Conservation (phyloP, 129 eudicot genomes). For the Pseudognaphalium luteoalbum region DNA sequence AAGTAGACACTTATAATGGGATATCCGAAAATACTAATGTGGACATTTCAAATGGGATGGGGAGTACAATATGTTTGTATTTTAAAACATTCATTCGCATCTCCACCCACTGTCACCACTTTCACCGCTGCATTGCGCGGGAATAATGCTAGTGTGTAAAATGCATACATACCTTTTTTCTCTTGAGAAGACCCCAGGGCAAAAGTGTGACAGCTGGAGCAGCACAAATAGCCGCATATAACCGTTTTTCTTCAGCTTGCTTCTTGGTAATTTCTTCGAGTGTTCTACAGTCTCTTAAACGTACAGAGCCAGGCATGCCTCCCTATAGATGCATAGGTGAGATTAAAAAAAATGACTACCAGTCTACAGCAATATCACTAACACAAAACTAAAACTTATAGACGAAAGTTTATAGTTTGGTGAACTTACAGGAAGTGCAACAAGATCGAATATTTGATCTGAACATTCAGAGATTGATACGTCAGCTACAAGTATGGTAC, state of each 20-base stretch:
- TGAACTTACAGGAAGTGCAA: slow-evolving; percentile 81
- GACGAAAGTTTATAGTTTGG: slow-evolving; percentile 19
- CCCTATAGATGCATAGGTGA: slow-evolving; percentile 48
- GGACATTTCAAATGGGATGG: too few relatives aligned
- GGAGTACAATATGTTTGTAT: too few relatives aligned
- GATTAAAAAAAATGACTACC: not conserved
- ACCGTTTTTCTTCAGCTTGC: slow-evolving; percentile 84
- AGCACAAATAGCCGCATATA: slow-evolving; percentile 93
- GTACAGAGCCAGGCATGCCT: slow-evolving; percentile 98
- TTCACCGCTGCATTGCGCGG: too few relatives aligned
- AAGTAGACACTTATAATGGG: too few relatives aligned
- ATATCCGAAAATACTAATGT: too few relatives aligned
- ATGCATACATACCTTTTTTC: slow-evolving; percentile 54
- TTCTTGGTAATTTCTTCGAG: slow-evolving; percentile 70
- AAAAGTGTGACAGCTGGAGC: slow-evolving; percentile 97
- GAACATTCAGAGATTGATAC: slow-evolving; percentile 59
- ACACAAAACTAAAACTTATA: not conserved
- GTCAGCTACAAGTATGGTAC: slow-evolving; percentile 81
- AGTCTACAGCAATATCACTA: not conserved
- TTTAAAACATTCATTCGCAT: too few relatives aligned
- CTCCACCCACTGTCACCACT: too few relatives aligned
- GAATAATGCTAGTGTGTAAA: too few relatives aligned
- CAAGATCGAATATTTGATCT: slow-evolving; percentile 60
- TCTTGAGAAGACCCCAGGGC: slow-evolving; percentile 94
- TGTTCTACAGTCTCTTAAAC: slow-evolving; percentile 70